Percentiles rank a stretch among this genome's conserved stretches.
phyloP scores from a whole-genome alignment of 345 rosid genomes.

The Ceriops decandra region DNA sequence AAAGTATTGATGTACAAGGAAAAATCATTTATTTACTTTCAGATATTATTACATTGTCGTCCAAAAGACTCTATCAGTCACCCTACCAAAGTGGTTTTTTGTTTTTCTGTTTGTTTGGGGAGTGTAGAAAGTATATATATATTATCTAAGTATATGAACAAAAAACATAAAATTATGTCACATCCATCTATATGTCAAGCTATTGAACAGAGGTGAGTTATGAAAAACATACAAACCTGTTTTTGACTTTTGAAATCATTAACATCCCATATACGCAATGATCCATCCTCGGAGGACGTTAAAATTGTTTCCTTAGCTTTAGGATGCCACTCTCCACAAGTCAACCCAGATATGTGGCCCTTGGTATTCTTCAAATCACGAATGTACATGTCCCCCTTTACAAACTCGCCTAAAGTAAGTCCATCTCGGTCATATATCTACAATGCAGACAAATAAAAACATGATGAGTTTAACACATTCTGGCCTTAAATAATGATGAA shows the following conservation, averaged over 20 bases:
- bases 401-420: constrained; percentile 85
- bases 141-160: too few relatives aligned
- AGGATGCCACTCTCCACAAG: constrained; percentile 97
- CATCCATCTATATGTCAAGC: background rate
- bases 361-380: constrained; percentile 96
- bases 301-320: constrained; percentile 73
- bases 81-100: too few relatives aligned
- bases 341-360: constrained; percentile 90
- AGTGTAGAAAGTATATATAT: too few relatives aligned
- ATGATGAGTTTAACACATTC: constrained; percentile 2
- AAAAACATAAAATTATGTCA: too few relatives aligned
- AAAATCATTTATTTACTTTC: too few relatives aligned
- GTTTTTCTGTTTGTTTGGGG: too few relatives aligned
- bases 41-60: too few relatives aligned
- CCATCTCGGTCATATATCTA: constrained; percentile 98
- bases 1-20: too few relatives aligned
- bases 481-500: constrained; percentile 1
- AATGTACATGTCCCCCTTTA: constrained; percentile 98
- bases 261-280: constrained; percentile 95
- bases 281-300: constrained; percentile 97
- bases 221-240: constrained; percentile 44
- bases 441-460: constrained; percentile 9
- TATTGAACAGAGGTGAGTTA: background rate
- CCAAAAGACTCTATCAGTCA: too few relatives aligned
- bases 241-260: constrained; percentile 92